phyloP scores from a whole-genome alignment of 139 green algal species.

The Tetraselmis chui region DNA sequence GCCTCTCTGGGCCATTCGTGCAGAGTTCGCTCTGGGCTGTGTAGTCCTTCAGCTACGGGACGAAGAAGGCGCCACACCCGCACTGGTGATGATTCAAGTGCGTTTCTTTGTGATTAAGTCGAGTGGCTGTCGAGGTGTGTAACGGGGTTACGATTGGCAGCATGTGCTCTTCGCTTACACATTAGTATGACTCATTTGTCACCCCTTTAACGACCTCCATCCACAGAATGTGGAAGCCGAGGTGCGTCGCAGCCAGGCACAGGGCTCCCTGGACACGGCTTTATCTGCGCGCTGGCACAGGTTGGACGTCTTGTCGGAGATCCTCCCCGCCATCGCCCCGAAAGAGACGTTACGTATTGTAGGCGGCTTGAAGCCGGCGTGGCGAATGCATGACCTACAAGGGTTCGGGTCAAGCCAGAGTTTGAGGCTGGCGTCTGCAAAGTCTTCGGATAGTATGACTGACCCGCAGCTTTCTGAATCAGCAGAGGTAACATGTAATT shows the following conservation, averaged over 20 bases:
- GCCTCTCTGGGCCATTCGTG: no score
- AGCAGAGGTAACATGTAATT: no score
- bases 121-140: no score
- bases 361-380: no score
- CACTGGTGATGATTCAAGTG: background rate
- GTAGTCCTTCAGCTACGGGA: background rate
- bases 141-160: no score
- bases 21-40: background rate
- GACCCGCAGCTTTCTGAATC: no score
- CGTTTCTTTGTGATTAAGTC: no score
- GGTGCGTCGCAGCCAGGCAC: background rate
- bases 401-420: background rate
- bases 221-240: background rate
- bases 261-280: background rate
- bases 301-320: background rate
- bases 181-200: no score
- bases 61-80: background rate
- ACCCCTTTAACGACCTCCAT: no score
- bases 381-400: background rate
- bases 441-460: background rate
- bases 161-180: no score
- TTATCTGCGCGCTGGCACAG: background rate
- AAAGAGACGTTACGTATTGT: no score
- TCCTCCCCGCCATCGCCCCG: background rate
- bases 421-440: background rate